A percentile compares a stretch with the other conserved stretches of the same genome.
phyloP scores from a whole-genome alignment of 176 grass and related monocot genomes.

The Oryza punctata region DNA sequence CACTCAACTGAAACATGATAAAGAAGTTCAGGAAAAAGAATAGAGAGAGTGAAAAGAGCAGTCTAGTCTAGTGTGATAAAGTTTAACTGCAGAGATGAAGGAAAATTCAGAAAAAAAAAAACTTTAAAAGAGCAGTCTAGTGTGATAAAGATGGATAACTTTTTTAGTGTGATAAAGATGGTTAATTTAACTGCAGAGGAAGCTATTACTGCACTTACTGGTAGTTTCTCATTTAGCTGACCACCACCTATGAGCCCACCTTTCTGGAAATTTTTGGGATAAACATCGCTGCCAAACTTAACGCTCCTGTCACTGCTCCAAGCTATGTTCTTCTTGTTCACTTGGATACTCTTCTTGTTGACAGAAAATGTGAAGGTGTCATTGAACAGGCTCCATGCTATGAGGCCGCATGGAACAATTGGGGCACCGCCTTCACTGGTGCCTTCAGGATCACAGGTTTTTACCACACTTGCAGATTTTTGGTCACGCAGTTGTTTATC shows the following conservation, averaged over 20 bases:
- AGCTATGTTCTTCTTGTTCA: conserved; percentile 92
- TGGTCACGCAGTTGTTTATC: conserved; percentile 59
- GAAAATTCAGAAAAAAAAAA: neutral
- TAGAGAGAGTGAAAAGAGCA: neutral
- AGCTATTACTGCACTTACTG: conserved; percentile 39
- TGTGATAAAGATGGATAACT: neutral
- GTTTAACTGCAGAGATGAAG: neutral
- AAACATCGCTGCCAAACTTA: conserved; percentile 83
- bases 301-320: conserved; percentile 80
- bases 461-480: neutral
- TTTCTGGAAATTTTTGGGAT: conserved; percentile 76
- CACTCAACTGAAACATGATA: conserved; percentile 58
- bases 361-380: conserved; percentile 76
- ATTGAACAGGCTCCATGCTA: conserved; percentile 95
- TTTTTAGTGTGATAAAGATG: neutral
- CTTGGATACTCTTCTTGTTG: conserved; percentile 49
- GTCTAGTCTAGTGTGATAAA: neutral
- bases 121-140: neutral
- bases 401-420: conserved; percentile 90
- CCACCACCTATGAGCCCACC: conserved; percentile 68
- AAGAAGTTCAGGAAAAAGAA: neutral
- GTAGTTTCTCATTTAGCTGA: conserved; percentile 68
- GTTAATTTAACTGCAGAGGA: neutral
- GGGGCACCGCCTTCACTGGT: conserved; percentile 42
- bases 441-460: conserved; percentile 73